Evolutionary conservation across 2,329 filamentous ascomycete genomes (phyloP).

Genomic region (Pseudogymnoascus sp.): DNA sequence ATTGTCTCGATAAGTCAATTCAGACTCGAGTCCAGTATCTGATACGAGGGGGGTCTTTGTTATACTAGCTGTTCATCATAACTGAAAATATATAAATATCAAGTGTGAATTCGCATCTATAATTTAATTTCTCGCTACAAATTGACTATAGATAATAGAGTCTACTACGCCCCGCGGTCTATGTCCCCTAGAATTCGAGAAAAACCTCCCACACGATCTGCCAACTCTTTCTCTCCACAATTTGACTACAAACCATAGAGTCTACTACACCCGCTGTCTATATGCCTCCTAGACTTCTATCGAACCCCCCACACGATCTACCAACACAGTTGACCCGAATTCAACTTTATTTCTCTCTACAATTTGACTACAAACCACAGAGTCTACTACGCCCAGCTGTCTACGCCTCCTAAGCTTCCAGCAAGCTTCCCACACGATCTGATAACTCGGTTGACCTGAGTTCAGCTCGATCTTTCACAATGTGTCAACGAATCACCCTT

Average conservation of each 20-base stretch:
- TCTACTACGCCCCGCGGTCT: neutral
- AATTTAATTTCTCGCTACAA: neutral
- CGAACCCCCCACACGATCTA: neutral
- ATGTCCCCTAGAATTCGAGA: neutral
- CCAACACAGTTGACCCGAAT: neutral
- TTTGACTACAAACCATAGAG: neutral
- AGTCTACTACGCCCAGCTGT: neutral
- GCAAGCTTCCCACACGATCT: neutral
- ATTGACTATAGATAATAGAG: neutral
- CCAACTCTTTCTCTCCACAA: neutral
- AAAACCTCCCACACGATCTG: neutral
- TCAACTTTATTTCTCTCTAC: neutral
- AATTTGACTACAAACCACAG: neutral
- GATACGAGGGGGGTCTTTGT: neutral
- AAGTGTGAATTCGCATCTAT: neutral
- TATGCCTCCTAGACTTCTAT: neutral
- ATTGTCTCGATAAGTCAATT: neutral
- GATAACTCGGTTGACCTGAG: neutral
- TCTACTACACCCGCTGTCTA: neutral
- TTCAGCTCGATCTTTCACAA: neutral
- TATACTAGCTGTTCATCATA: neutral
- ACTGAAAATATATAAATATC: neutral
- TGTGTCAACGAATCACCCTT: neutral
- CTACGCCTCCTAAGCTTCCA: neutral
- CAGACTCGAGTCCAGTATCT: neutral